Base-by-base conservation (phyloP, 176 grass and related monocot species). In the Oryza officinalis region DNA sequence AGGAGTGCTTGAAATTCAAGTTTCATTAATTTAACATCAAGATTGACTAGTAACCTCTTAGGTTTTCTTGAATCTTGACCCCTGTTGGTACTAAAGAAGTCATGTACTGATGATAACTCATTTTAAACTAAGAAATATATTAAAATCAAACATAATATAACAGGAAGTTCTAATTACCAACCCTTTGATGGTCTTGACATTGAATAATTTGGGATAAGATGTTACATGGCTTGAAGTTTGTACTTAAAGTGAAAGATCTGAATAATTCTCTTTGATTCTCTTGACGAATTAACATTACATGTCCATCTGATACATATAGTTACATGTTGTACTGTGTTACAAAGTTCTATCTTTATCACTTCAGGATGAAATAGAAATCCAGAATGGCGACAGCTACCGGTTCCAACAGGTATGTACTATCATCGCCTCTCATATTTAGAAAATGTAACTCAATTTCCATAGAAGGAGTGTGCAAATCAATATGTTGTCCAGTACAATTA, bases 291-390 rank as follows among this genome's bases (percentile, higher is more conserved):
- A 8, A 41, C 33, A 47, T 7, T 69, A 60, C 30, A 68, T 77
- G 20, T 33, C 40, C n/a, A 35, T 85, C 37, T 47, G 68, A 45
- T 20, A 60, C 13, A 3, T 13, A 20, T 65, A 63, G 38, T 63
- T 75, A 20, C 43, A 10, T 84, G 66, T 37, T 77, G 5, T 81
- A 69, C 8, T 27, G 10, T 84, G 10, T 85, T 44, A 80, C 4
- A 87, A 65, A 47, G 61, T 80, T 84, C 17, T 74, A 32, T 68
- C 60, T 86, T 74, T 83, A 13, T 84, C 4, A 66, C 31, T 82
- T 71, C 91, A 96, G 93, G 92, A 90, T 87, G 96, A 99, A 92
- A 96, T 99, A 95, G 81, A 93, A 77, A 87, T 99, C 67, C 93
- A 96, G 81, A 99, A 96, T 12, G 67, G 87, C 5, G 96, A 96